phyloP scores from a whole-genome alignment of 805 yeast species.

The Saturnispora quitensis region DNA sequence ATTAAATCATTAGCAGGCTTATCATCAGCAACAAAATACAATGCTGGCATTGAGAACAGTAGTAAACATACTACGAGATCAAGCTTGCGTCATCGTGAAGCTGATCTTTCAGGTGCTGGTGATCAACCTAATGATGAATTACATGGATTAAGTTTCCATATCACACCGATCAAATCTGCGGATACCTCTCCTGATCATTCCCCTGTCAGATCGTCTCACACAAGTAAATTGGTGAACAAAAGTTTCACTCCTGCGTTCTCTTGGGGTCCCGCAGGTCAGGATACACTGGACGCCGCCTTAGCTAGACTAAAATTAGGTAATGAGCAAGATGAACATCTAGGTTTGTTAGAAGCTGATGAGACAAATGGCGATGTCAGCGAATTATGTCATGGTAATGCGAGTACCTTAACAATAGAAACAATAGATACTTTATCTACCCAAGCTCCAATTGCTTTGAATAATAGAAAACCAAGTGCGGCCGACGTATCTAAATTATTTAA shows the following conservation, averaged over 20 bases:
- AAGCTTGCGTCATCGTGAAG: neutral
- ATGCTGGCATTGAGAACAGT: neutral
- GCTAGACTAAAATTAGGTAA: neutral
- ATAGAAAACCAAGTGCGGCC: neutral
- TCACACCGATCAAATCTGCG: constrained; percentile 23
- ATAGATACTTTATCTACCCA: constrained; percentile 6
- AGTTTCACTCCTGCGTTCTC: constrained; percentile 18
- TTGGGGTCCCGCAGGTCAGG: constrained; percentile 1
- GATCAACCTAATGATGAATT: constrained; percentile 11
- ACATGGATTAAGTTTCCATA: constrained; percentile 23
- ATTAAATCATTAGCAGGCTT: constrained; percentile 3
- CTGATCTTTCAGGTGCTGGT: constrained; percentile 1
- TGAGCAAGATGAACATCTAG: neutral
- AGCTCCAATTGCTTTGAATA: neutral
- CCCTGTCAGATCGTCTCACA: constrained; percentile 10
- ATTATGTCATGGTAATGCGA: neutral
- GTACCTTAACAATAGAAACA: constrained; percentile 4
- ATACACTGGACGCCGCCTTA: neutral
- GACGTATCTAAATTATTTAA: constrained; percentile 5
- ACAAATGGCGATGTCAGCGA: neutral
- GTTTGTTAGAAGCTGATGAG: neutral
- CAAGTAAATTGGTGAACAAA: constrained; percentile 17
- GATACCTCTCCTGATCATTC: constrained; percentile 18
- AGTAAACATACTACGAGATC: neutral
- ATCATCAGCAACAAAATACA: neutral